Conservation (phyloP, 345 rosid species). For the Anastatica hierochuntica region DNA sequence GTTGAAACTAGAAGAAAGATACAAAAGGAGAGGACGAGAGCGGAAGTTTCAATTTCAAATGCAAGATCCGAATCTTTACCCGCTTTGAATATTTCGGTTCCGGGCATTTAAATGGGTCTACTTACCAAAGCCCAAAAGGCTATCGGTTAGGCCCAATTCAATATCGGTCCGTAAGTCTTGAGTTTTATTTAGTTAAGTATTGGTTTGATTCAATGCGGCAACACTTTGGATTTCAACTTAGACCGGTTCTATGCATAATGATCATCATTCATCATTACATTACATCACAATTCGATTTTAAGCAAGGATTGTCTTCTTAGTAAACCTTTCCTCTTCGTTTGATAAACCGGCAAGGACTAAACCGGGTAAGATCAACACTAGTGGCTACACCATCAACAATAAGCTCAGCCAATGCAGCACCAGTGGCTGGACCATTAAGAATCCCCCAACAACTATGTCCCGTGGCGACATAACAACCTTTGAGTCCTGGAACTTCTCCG, state of each 20-base stretch:
- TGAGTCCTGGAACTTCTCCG: constrained; percentile 62
- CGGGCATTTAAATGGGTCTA: not conserved
- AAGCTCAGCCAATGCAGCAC: constrained; percentile 80
- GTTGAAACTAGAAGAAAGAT: not conserved
- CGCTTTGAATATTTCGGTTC: constrained; percentile 4
- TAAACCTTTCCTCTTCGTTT: constrained; percentile 8
- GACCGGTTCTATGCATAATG: not conserved
- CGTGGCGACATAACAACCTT: constrained; percentile 67
- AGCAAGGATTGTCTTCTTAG: too few species aligned
- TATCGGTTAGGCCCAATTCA: too few species aligned
- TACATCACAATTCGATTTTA: not conserved
- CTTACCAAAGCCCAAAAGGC: not conserved
- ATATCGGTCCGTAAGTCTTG: too few species aligned
- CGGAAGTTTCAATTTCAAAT: not conserved
- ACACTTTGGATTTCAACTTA: too few species aligned
- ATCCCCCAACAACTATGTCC: constrained; percentile 95
- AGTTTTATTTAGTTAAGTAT: too few species aligned
- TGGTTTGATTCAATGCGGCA: too few species aligned
- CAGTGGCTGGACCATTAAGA: constrained; percentile 84
- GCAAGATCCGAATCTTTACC: not conserved
- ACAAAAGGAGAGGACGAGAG: not conserved
- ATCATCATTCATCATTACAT: not conserved
- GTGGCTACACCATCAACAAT: constrained; percentile 51
- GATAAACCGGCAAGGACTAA: constrained; percentile 68
- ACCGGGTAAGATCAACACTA: constrained; percentile 52